These are phyloP conservation scores for Gaultheria prostrata DNA, from an alignment of 148 eudicot genomes.

Conservation along the genomic window DNA sequence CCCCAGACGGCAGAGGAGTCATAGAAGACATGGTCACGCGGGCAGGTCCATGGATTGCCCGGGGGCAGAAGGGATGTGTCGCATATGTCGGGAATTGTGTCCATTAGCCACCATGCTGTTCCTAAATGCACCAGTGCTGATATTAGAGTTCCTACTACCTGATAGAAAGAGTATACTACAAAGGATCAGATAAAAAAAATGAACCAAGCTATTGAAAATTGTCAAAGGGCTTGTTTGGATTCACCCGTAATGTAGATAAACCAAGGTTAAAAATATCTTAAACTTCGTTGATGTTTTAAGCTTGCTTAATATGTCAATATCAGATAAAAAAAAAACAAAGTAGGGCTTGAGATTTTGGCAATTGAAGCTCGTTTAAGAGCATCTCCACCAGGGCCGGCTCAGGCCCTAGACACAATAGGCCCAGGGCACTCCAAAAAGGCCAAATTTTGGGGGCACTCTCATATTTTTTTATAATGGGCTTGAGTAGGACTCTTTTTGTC, in stretches of 20 bases:
- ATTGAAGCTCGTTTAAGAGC: not conserved
- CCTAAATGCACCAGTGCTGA: constrained; percentile 72
- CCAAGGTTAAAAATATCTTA: not conserved
- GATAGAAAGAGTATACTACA: constrained; percentile 9
- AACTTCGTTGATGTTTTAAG: not conserved
- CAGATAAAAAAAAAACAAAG: not conserved
- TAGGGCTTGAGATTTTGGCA: not conserved
- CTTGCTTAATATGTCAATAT: not conserved
- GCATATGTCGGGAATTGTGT: constrained; percentile 61
- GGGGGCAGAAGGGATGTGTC: constrained; percentile 50
- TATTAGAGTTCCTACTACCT: constrained; percentile 62
- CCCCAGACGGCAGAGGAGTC: constrained; percentile 93
- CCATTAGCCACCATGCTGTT: constrained; percentile 98
- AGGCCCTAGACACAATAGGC: too few relatives aligned
- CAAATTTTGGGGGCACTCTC: too few relatives aligned
- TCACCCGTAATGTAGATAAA: not conserved
- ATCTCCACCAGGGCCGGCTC: not conserved
- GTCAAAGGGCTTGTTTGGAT: not conserved
- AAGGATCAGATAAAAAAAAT: constrained; percentile 6
- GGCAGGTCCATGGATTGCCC: constrained; percentile 89
- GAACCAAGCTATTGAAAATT: not conserved
- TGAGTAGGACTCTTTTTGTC: too few relatives aligned
- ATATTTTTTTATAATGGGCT: too few relatives aligned
- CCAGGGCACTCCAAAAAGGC: too few relatives aligned
- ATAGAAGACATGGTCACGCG: constrained; percentile 65